Evolutionary conservation across 768 basidiomycete genomes (phyloP), one percentile per base, ranked within the genome.

Genomic region (Pleurotus tuoliensis): DNA sequence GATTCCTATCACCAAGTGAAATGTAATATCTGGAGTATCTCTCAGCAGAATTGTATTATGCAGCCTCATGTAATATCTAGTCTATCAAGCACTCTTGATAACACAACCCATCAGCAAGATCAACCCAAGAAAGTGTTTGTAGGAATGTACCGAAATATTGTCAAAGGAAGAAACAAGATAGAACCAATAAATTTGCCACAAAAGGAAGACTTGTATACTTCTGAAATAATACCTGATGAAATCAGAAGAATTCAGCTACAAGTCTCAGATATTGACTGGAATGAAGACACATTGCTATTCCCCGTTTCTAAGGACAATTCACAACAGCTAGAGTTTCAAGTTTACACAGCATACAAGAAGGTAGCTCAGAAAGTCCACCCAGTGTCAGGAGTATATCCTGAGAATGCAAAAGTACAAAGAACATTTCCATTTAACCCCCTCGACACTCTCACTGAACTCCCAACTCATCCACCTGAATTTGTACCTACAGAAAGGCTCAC

Each of bases 351-450:
- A 3, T 65, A 22, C 47, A 72, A 49, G 34, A 66, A 30, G 18
- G 46, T 38, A 16, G 60, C 34, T 54, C 71, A 47, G 61, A 68
- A 55, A n/a, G 49, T 5, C 60, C 58, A 11, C 56, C 75, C 51
- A 61, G 69, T 7, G 3, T 47, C 72, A 58, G 68, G 62, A 59
- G 5, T 62, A 64, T 27, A 56, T 9, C 61, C 63, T 4, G 50
- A 51, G 34, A 8, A 34, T 18, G 50, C 50, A 12, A 18, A 40
- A 16, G 50, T 51, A 4, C 15, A n/a, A 11, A 6, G 50, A 24
- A 37, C 15, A 9, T n/a, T 72, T 41, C 66, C 67, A 1, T 62
- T 64, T 18, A 62, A 73, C 41, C 72, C 67, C 0, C 57, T 73
- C 0, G 4, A 22, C 1, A 49, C 53, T 0, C 56, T 71, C 1